Base-by-base conservation (phyloP, 768 basidiomycete genomes). In the Amanita muscaria region DNA sequence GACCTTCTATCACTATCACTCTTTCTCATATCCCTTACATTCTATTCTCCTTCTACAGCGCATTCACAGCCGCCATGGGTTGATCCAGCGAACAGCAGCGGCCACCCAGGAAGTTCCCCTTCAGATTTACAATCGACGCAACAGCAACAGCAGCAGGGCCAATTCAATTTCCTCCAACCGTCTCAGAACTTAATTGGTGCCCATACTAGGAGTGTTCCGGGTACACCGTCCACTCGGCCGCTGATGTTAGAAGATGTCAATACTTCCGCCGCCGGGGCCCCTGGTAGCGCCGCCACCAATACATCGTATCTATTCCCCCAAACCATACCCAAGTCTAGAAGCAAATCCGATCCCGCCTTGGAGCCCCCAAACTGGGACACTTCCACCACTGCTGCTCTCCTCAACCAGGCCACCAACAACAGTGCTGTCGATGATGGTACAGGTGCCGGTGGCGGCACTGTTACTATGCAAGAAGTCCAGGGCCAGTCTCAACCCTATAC, bases 281-380 rank as follows among this genome's bases (percentile, higher is more conserved):
- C 33, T 16, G 41, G 41, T 23, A 22, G 41, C 10, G 19, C 19
- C n/a, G 39, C 27, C 12, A 7, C 42, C 2, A n/a, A 44, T 15
- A 27, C 50, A 46, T 34, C 46, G 35, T 53, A 53, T 42, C 46
- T 56, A 38, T 35, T 56, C 53, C 15, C 56, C 41, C 47, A 55
- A 51, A 5, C 53, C 48, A 30, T 60, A 47, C n/a, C 56, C 44
- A 70, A 79, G 27, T 61, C 65, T 18, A 67, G 81, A 42, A 79
- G 77, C 60, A 74, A 80, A 53, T 78, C 78, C 1, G 81, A 83
- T 36, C 72, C 76, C 0, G 66, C 75, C 34, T 64, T 74, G 3
- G 75, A 79, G 44, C 72, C 73, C 12, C 74, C 72, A 1, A 56
- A 72, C 35, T 79, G 79, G 79, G 68, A 73, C 43, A 37, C 36